Percentiles rank a stretch among this genome's conserved stretches.
Conservation (phyloP, 2,329 filamentous ascomycete species). For the Fonsecaea pugnacius region DNA sequence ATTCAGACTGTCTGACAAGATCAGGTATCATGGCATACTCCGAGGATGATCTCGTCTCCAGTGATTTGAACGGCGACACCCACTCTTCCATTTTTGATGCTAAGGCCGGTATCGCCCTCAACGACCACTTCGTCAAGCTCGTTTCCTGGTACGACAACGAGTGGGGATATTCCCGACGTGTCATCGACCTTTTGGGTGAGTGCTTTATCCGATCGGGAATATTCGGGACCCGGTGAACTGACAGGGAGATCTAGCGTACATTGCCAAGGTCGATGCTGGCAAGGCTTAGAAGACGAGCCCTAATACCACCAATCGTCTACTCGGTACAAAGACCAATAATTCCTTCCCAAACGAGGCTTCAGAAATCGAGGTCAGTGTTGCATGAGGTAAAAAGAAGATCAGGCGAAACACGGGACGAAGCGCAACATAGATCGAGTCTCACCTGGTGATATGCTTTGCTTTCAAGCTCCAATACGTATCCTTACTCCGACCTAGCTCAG, state of each 20-base stretch:
- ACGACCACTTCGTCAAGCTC: slow-evolving; percentile 98
- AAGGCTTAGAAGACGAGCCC: slow-evolving; percentile 23
- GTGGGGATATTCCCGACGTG: slow-evolving; percentile 98
- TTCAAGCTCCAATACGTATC: slow-evolving; percentile 20
- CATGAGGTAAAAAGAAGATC: slow-evolving; percentile 4
- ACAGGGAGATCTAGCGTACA: slow-evolving; percentile 61
- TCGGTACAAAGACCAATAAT: background rate
- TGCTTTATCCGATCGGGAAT: slow-evolving; percentile 27
- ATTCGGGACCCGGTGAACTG: slow-evolving; percentile 36
- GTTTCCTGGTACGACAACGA: slow-evolving; percentile 99
- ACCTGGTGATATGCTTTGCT: slow-evolving; percentile 12
- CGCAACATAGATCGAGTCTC: slow-evolving; percentile 28
- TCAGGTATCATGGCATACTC: slow-evolving; percentile 88
- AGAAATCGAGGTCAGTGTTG: slow-evolving; percentile 9
- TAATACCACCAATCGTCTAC: background rate
- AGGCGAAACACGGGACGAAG: slow-evolving; percentile 13
- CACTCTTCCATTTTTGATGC: slow-evolving; percentile 98
- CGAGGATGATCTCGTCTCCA: slow-evolving; percentile 95
- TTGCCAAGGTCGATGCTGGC: slow-evolving; percentile 72
- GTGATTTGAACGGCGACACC: slow-evolving; percentile 88
- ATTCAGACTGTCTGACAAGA: slow-evolving; percentile 32
- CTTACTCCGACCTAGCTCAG: slow-evolving; percentile 16
- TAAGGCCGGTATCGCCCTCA: slow-evolving; percentile 98
- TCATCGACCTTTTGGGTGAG: slow-evolving; percentile 71
- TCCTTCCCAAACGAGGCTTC: slow-evolving; percentile 14